Conservation (phyloP, 1,284 basidiomycete genomes). For the Coriolopsis trogii region DNA sequence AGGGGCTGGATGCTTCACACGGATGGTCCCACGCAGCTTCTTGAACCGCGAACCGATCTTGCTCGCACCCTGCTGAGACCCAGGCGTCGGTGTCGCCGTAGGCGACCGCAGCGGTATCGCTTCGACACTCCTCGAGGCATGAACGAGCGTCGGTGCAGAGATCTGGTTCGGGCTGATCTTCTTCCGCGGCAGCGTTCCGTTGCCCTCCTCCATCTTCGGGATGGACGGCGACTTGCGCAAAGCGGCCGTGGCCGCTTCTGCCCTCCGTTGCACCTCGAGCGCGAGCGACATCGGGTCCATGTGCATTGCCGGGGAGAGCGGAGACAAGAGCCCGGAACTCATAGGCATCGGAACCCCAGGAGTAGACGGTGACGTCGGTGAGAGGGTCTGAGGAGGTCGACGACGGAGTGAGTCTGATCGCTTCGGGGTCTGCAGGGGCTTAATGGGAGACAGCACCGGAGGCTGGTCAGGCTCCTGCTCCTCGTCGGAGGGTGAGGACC, state of each 20-base stretch:
- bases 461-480: constrained; percentile 13
- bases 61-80: constrained; percentile 22
- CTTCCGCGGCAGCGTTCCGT: constrained; percentile 48
- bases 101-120: constrained; percentile 65
- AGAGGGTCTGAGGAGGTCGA: constrained; percentile 1
- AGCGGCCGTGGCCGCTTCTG: constrained; percentile 70
- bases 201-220: constrained; percentile 45
- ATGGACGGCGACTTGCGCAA: constrained; percentile 63
- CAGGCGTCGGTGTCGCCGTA: constrained; percentile 25
- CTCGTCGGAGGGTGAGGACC: constrained; percentile 13
- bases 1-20: constrained; percentile 55
- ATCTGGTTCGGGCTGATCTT: constrained; percentile 73
- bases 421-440: constrained; percentile 20
- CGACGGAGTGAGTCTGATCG: constrained; percentile 18
- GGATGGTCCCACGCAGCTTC: constrained; percentile 68
- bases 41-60: constrained; percentile 60
- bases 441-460: constrained; percentile 3
- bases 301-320: constrained; percentile 23
- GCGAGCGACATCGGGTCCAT: constrained; percentile 33
- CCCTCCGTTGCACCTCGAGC: constrained; percentile 68
- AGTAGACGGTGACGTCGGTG: constrained; percentile 3
- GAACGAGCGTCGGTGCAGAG: constrained; percentile 71
- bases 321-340: constrained; percentile 6
- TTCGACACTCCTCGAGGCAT: constrained; percentile 75
- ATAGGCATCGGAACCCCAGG: constrained; percentile 11